phyloP scores from a whole-genome alignment of 2,329 filamentous ascomycete genomes.

The Ophiostoma populinum region DNA sequence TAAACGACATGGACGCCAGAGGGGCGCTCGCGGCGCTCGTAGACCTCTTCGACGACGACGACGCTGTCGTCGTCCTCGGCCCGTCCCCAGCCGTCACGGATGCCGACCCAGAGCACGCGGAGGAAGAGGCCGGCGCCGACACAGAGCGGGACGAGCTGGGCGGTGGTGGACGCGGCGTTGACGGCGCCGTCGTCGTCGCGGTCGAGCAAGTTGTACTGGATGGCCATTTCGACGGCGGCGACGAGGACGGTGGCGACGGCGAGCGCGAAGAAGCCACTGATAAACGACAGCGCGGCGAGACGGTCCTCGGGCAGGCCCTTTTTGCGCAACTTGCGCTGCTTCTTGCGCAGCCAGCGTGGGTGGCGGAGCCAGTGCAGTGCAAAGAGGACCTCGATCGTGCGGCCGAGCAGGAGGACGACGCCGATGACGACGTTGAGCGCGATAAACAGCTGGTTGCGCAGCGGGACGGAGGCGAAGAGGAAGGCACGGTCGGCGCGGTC shows the following conservation, averaged over 20 bases:
- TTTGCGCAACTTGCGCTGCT: constrained; percentile 2
- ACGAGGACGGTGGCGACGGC: neutral
- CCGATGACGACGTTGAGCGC: constrained; percentile 9
- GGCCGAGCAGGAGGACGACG: constrained; percentile 9
- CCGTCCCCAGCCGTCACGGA: neutral
- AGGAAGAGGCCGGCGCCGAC: neutral
- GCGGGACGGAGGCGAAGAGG: constrained; percentile 9
- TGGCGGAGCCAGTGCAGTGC: neutral
- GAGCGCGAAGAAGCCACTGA: constrained; percentile 2
- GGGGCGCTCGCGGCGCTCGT: no score
- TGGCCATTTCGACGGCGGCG: constrained; percentile 10
- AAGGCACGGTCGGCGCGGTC: no score
- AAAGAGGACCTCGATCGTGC: constrained; percentile 4
- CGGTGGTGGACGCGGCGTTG: constrained; percentile 12
- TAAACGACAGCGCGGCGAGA: neutral
- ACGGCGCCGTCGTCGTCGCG: constrained; percentile 13
- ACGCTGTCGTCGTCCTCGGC: neutral
- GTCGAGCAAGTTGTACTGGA: constrained; percentile 11
- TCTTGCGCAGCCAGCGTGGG: constrained; percentile 5
- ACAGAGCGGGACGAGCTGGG: constrained; percentile 11
- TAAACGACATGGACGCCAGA: no score
- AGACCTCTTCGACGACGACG: constrained; percentile 10
- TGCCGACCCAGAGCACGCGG: neutral
- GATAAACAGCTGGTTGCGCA: constrained; percentile 8
- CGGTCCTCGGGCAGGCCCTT: constrained; percentile 4